Base-by-base conservation (phyloP, 2,329 filamentous ascomycete species). In the Ceratocystis destructans region DNA sequence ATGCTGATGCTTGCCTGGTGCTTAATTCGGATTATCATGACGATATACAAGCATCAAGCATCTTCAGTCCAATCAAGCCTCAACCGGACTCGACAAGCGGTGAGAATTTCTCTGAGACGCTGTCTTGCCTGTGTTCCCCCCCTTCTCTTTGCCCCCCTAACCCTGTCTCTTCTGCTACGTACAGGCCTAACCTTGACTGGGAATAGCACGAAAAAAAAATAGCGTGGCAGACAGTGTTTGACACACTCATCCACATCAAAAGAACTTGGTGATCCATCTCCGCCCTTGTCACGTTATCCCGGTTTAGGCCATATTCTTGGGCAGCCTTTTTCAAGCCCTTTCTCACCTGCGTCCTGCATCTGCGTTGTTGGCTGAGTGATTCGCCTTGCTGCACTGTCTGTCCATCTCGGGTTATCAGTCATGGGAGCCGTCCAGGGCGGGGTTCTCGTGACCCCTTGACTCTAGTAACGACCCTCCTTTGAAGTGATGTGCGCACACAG, bases 91-190 rank as follows among this genome's bases (percentile, higher is more conserved):
- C 55, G 55, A 59, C 31, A 37, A 59, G 55, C 55, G 55, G 55
- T 59, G 55, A 59, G 55, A 37, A 37, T 37, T n/a, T 59, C 55
- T 59, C 55, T 37, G 55, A 59, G 48, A 53, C 48, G 46, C 25
- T 53, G 48, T 53, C 48, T 53, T 25, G 48, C 48, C 10, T 28
- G 3, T 28, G 20, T 25, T 22, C 15, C 48, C 5, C n/a, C n/a
- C 46, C n/a, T 20, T 7, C 45, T n/a, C 17, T 20, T 20, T 48
- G 3, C 45, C 45, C 20, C 46, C 22, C 6, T 25, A 22, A 22
- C 48, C 48, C 48, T 53, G 48, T 25, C 10, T 28, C 5, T 28
- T 17, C 5, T 55, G 50, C 33, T 57, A 22, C 25, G 50, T 59
- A 31, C 28, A 59, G 31, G 55, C 55, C 55, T 31, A 59, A 59